These are phyloP conservation scores for Canavalia gladiata DNA, from an alignment of 306 rosid species.

Conservation along the genomic window DNA sequence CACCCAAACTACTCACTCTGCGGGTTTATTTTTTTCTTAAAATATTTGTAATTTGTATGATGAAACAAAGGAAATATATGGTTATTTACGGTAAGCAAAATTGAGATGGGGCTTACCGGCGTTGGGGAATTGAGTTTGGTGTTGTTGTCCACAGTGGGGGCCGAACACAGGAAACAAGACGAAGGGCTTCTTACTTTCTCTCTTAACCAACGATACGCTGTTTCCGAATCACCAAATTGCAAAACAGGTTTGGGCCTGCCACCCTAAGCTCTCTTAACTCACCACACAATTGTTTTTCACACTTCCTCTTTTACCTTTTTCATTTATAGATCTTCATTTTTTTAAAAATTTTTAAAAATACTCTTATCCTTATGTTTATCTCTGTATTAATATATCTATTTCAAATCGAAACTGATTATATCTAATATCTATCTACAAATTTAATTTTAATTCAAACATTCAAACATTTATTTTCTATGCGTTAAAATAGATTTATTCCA, in stretches of 20 bases:
- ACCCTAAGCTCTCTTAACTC: background rate
- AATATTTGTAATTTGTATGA: background rate
- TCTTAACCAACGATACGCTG: background rate
- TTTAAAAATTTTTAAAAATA: no score
- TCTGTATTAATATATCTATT: no score
- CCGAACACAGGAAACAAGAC: background rate
- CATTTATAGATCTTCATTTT: no score
- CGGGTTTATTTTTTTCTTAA: background rate
- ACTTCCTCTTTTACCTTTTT: no score
- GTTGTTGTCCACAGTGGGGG: slow-evolving; percentile 7
- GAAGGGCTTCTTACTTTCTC: background rate
- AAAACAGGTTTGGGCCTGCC: background rate
- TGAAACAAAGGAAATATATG: background rate
- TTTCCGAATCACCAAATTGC: background rate
- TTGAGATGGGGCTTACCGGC: slow-evolving; percentile 35
- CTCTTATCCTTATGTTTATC: no score
- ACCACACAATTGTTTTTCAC: no score
- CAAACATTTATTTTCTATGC: no score
- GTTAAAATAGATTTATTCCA: no score
- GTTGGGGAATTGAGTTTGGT: slow-evolving; percentile 10
- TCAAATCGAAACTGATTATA: no score
- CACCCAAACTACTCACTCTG: slow-evolving; percentile 27
- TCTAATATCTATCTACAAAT: no score
- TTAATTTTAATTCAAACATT: no score
- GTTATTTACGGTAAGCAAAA: background rate